Base-by-base conservation (phyloP, 2,329 filamentous ascomycete species). In the Claviceps pazoutovae region DNA sequence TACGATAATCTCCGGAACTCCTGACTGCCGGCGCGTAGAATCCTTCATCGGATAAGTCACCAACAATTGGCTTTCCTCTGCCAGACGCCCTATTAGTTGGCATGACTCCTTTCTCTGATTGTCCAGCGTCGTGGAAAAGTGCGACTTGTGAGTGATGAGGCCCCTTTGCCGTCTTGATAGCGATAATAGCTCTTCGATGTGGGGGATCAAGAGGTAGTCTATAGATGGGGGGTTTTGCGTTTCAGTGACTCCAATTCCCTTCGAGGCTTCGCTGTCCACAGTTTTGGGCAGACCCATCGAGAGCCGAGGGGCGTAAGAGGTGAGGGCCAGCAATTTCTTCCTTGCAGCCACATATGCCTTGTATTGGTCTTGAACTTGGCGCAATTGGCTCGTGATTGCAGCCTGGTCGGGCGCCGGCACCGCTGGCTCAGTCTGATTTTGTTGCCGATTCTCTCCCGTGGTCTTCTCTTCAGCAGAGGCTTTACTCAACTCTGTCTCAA, bases 31-130 rank as follows among this genome's bases (percentile, higher is more conserved):
- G 42, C 64, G 66, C 6, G 54, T 53, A 2, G 62, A 60, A 19
- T 60, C 62, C 3, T 71, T 68, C 57, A 71, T 64, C 1, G 76
- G 72, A 55, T 80, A 71, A 8, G 69, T 65, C 1, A 74, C 74
- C 13, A 84, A 69, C 16, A 84, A 66, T 56, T 81, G 78, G 58
- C 80, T 84, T 60, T 83, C 80, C 48, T 83, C 75, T 11, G 74
- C 71, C 2, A 84, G 66, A 52, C 74, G 76, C 48, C 73, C 71
- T 7, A 84, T 65, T 1, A 66, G 61, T 60, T 77, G 73, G 50
- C 68, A 67, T 14, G 71, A 69, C 11, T 79, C 74, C 54, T 74
- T 74, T 21, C 70, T 67, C 56, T 80, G 73, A 55, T 71, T 75
- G 19, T 70, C 62, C 13, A 84, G 64, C 16, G 68, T 62, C 16